Evolutionary conservation across 2,329 filamentous ascomycete species (phyloP), one percentile per base, ranked within the genome.

Genomic region (Calonectria pauciramosa): DNA sequence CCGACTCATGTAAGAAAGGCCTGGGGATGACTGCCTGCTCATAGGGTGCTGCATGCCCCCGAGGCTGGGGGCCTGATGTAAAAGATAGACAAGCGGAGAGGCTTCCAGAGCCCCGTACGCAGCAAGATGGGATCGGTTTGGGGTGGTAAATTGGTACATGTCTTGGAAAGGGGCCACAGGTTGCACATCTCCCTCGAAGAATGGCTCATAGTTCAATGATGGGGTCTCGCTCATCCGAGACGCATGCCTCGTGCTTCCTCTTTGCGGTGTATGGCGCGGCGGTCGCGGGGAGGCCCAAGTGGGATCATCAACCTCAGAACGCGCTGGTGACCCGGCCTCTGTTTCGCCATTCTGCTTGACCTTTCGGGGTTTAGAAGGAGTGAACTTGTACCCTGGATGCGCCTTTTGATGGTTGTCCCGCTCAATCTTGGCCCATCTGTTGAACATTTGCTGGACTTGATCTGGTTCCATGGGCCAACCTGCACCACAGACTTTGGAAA

Each of bases 321-420:
- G 68, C 36, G 66, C 56, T 30, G 60, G 28, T 23, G 70, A 75
- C 6, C 78, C 76, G 20, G 41, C 72, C 3, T 76, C 75, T 6
- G 54, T 68, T 26, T 76, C 72, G n/a, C 64, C 75, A 9, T 88
- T 88, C 65, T 88, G 82, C 60, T 78, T 85, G 41, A 75, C 54
- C 76, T 86, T 87, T 76, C 88, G 88, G 59, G 86, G 85, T 34
- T 97, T 98, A 80, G 93, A 93, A 2, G 96, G 96, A 2, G 94
- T 94, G 86, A 99, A 99, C 85, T 98, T 99, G 89, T 99, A 99
- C 52, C 92, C 92, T 0, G 97, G 97, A 79, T 98, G 95, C 3
- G 96, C 96, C 68, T 91, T 90, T 70, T 94, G 91, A 84, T 99
- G 96, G 84, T 97, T 98, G 79, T 93, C 90, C 56, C 96, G 91